Conservation (phyloP, 176 grass and related monocot genomes). For the Zoysia pacifica region DNA sequence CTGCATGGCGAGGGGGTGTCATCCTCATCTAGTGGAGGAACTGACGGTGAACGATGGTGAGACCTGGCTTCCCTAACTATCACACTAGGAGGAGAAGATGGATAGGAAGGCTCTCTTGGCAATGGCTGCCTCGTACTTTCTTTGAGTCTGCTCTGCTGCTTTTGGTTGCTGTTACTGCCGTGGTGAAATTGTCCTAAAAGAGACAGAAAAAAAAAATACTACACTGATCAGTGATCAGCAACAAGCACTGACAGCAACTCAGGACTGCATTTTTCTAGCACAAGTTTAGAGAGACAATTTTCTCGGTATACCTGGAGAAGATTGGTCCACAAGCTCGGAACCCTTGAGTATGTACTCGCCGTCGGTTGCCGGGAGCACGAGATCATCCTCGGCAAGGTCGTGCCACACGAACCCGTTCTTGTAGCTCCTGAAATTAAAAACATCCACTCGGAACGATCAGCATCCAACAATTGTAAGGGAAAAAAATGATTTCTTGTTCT, state of each 20-base stretch:
- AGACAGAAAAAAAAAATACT: neutral
- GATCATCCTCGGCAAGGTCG: slow-evolving; percentile 83
- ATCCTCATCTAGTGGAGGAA: slow-evolving; percentile 51
- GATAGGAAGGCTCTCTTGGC: slow-evolving; percentile 55
- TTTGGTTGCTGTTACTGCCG: slow-evolving; percentile 53
- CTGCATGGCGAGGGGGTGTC: slow-evolving; percentile 46
- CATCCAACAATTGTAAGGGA: neutral
- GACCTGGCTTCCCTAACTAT: slow-evolving; percentile 54
- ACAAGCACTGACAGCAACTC: slow-evolving; percentile 4
- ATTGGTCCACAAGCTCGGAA: slow-evolving; percentile 73
- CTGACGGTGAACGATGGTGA: slow-evolving; percentile 34
- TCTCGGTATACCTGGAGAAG: slow-evolving; percentile 54
- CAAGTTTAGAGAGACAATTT: neutral
- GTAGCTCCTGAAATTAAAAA: slow-evolving; percentile 64
- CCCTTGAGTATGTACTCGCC: slow-evolving; percentile 96
- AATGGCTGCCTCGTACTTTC: slow-evolving; percentile 40
- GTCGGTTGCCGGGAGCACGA: slow-evolving; percentile 69
- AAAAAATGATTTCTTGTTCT: neutral
- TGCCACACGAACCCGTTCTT: slow-evolving; percentile 99
- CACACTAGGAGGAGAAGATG: slow-evolving; percentile 58
- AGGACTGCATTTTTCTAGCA: neutral
- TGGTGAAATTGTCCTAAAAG: slow-evolving; percentile 54
- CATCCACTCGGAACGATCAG: neutral
- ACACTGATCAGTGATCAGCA: neutral
- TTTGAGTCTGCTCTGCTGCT: slow-evolving; percentile 49